A percentile compares a stretch with the other conserved stretches of the same genome.
phyloP scores from a whole-genome alignment of 2,329 filamentous ascomycete species.

The Phaeosphaeriaceae sp. region DNA sequence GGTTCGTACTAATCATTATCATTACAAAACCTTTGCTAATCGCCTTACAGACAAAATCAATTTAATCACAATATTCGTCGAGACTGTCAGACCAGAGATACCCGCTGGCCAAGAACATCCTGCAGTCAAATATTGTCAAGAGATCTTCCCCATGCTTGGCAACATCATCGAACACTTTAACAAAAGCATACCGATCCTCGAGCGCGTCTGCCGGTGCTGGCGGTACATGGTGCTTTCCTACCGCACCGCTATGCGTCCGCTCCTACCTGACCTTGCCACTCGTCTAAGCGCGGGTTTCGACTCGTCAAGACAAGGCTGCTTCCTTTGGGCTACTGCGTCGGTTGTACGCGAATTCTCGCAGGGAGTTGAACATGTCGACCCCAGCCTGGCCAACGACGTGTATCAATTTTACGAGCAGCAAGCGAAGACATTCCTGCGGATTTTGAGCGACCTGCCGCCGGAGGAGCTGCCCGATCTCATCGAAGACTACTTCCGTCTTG shows the following conservation, averaged over 20 bases:
- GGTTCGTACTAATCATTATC: slow-evolving; percentile 57
- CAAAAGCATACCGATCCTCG: slow-evolving; percentile 84
- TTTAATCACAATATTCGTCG: slow-evolving; percentile 88
- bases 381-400: slow-evolving; percentile 82
- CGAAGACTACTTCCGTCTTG: slow-evolving; percentile 94
- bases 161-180: slow-evolving; percentile 89
- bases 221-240: slow-evolving; percentile 97
- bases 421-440: slow-evolving; percentile 85
- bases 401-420: slow-evolving; percentile 96
- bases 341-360: slow-evolving; percentile 96
- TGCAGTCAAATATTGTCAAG: slow-evolving; percentile 93
- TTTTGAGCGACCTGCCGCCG: slow-evolving; percentile 82
- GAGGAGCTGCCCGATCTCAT: slow-evolving; percentile 83
- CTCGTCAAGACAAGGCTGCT: slow-evolving; percentile 88
- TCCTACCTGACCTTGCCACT: slow-evolving; percentile 85
- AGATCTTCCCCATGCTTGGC: slow-evolving; percentile 86
- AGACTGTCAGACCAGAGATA: slow-evolving; percentile 77
- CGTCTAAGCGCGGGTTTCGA: slow-evolving; percentile 87
- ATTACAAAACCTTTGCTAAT: slow-evolving; percentile 12
- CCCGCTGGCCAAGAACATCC: slow-evolving; percentile 76
- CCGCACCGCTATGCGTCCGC: slow-evolving; percentile 82
- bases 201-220: slow-evolving; percentile 94
- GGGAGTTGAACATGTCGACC: slow-evolving; percentile 82
- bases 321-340: slow-evolving; percentile 97
- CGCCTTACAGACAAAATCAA: slow-evolving; percentile 76